A percentile compares a stretch with the other conserved stretches of the same genome.
Conservation (phyloP, 345 rosid genomes). For the Eucalyptus virginea region DNA sequence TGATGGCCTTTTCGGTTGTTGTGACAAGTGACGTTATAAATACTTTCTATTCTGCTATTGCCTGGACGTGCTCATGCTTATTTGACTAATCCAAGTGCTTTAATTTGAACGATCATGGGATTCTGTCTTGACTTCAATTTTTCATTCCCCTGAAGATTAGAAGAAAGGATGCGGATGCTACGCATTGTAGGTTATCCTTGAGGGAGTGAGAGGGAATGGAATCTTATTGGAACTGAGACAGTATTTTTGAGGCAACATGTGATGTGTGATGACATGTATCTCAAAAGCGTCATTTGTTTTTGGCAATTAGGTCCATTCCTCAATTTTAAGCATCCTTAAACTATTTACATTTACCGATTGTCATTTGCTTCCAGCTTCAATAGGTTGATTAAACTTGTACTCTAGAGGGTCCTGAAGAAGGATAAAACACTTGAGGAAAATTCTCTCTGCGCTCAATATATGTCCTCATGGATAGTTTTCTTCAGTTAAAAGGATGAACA, state of each 20-base stretch:
- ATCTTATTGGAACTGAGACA: background rate
- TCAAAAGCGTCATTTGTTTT: background rate
- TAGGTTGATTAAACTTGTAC: background rate
- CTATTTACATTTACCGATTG: background rate
- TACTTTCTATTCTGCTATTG: background rate
- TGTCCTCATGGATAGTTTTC: background rate
- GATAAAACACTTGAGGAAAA: background rate
- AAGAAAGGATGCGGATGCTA: background rate
- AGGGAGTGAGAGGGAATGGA: background rate
- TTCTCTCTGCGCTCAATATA: background rate
- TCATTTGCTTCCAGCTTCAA: background rate
- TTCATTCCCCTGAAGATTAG: background rate
- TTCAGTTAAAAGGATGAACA: background rate
- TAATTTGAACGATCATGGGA: background rate
- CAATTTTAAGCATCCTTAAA: background rate
- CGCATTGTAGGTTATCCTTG: background rate
- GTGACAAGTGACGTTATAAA: background rate
- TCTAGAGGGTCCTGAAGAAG: background rate
- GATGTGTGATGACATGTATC: background rate
- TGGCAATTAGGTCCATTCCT: background rate
- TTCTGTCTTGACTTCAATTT: background rate
- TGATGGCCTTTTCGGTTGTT: background rate
- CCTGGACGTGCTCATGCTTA: background rate
- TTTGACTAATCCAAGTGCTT: background rate
- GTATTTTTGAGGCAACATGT: background rate